Evolutionary conservation across 352 stramenopile species (phyloP).

Genomic region (Pythium plurisporium): DNA sequence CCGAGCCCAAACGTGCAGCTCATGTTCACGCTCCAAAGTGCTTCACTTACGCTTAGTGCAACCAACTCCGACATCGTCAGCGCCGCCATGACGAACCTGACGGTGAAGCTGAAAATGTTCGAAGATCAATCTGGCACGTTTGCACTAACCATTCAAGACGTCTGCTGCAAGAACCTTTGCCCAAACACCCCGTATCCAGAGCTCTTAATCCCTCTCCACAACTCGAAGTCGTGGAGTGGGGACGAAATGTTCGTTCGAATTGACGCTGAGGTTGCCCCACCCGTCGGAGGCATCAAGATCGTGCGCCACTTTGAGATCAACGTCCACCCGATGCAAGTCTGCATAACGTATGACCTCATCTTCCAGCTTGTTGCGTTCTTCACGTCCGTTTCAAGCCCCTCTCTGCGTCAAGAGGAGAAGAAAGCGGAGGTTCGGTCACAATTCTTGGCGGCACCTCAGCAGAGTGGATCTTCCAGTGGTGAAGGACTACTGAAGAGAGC

Average conservation of each 20-base stretch:
- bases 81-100: constrained; percentile 35
- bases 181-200: constrained; percentile 71
- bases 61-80: constrained; percentile 61
- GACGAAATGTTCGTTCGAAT: constrained; percentile 67
- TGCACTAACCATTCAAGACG: constrained; percentile 46
- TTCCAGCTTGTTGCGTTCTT: constrained; percentile 66
- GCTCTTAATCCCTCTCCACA: constrained; percentile 41
- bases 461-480: constrained; percentile 16
- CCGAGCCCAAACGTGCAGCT: constrained; percentile 58
- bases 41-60: constrained; percentile 56
- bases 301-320: constrained; percentile 86
- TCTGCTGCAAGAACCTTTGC: constrained; percentile 63
- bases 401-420: constrained; percentile 43
- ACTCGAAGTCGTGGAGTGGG: constrained; percentile 46
- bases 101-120: constrained; percentile 63
- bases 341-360: constrained; percentile 75
- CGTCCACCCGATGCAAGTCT: constrained; percentile 81
- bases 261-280: constrained; percentile 66
- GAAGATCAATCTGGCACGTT: constrained; percentile 68
- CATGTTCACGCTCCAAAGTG: constrained; percentile 48
- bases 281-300: constrained; percentile 50
- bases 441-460: constrained; percentile 39
- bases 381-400: constrained; percentile 19
- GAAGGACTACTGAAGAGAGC: constrained; percentile 54
- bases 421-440: constrained; percentile 59